phyloP scores from a whole-genome alignment of 768 basidiomycete genomes.

The Clitopilus hobsonii region DNA sequence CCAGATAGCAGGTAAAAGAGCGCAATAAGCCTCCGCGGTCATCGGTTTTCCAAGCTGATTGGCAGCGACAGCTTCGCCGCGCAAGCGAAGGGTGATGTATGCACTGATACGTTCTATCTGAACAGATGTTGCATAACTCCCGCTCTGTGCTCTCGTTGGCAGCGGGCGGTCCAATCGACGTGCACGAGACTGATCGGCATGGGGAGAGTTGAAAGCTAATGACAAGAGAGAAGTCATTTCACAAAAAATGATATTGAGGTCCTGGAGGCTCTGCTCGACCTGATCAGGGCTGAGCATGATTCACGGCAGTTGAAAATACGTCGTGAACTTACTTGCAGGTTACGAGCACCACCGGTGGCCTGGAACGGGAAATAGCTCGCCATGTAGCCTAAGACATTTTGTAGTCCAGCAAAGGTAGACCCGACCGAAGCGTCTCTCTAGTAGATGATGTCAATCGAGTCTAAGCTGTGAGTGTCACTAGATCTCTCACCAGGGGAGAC shows the following conservation, averaged over 20 bases:
- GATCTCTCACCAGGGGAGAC: constrained; percentile 31
- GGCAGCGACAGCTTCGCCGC: constrained; percentile 38
- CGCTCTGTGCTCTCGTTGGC: not conserved
- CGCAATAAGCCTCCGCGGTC: constrained; percentile 51
- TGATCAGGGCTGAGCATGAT: constrained; percentile 21
- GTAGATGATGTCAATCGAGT: constrained; percentile 6
- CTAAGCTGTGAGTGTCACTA: constrained; percentile 1
- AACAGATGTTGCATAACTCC: constrained; percentile 9
- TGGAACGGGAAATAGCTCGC: constrained; percentile 81
- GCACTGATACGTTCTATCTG: constrained; percentile 51
- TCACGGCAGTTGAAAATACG: not conserved
- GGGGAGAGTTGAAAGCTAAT: constrained; percentile 17
- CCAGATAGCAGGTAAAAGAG: constrained; percentile 78
- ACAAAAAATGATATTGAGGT: constrained; percentile 74
- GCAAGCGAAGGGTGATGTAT: constrained; percentile 58
- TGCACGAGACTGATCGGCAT: not conserved
- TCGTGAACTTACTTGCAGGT: constrained; percentile 49
- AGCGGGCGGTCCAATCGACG: not conserved
- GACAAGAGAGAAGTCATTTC: constrained; percentile 60
- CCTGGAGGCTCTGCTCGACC: constrained; percentile 64
- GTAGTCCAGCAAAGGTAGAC: constrained; percentile 42
- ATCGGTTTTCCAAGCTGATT: constrained; percentile 48
- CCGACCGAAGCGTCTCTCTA: constrained; percentile 18
- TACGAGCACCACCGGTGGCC: constrained; percentile 37
- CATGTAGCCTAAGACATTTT: constrained; percentile 66